Evolutionary conservation across 176 grass and related monocot species (phyloP).

Genomic region (Triticum urartu): DNA sequence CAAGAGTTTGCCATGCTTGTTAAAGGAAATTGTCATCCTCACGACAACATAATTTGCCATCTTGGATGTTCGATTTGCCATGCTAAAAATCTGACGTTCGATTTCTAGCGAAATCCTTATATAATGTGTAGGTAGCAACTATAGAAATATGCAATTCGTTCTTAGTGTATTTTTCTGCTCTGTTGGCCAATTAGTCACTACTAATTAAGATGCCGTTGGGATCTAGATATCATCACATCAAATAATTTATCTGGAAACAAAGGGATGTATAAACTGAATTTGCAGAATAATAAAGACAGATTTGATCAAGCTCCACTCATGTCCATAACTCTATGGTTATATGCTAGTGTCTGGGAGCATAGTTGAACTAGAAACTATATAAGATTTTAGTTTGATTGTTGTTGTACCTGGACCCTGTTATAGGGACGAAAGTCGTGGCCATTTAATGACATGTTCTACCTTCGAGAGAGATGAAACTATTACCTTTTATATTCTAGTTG

Average conservation of each 20-base stretch:
- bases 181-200: background rate
- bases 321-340: background rate
- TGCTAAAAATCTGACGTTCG: no score
- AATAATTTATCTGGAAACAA: background rate
- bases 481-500: background rate
- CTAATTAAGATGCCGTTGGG: background rate
- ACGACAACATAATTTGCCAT: background rate
- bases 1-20: no score
- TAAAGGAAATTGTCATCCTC: background rate
- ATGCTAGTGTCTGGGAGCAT: background rate
- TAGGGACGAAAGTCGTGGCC: background rate
- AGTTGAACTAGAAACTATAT: background rate
- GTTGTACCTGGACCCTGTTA: background rate
- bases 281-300: background rate
- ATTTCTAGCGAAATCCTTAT: background rate
- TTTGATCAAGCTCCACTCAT: background rate
- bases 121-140: background rate
- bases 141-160: conserved; percentile 11
- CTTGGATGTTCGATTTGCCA: no score
- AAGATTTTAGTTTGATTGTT: background rate
- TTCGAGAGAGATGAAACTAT: background rate
- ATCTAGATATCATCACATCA: background rate
- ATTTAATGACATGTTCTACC: background rate
- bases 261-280: background rate
- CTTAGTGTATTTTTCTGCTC: background rate